phyloP scores from a whole-genome alignment of 176 grass and related monocot genomes.

The Eragrostis curvula region DNA sequence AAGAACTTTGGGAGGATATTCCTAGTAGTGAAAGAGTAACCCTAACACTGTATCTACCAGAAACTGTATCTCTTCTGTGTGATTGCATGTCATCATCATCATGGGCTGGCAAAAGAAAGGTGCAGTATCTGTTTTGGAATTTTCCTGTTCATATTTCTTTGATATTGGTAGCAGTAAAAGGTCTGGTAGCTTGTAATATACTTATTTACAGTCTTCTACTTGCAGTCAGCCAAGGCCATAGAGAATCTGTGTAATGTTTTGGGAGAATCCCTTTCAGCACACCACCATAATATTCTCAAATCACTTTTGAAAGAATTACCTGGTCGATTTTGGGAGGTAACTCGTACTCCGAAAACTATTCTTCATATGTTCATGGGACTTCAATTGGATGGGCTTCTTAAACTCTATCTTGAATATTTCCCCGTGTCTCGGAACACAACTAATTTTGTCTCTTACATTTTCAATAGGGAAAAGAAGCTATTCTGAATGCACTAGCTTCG shows the following conservation, averaged over 20 bases:
- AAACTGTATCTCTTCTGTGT: slow-evolving; percentile 80
- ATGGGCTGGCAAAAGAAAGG: slow-evolving; percentile 97
- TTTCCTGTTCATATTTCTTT: slow-evolving; percentile 35
- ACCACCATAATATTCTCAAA: slow-evolving; percentile 77
- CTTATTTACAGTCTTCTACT: slow-evolving; percentile 36
- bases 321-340: slow-evolving; percentile 97
- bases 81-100: slow-evolving; percentile 85
- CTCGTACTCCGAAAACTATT: not conserved
- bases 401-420: not conserved
- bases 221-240: slow-evolving; percentile 92
- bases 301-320: slow-evolving; percentile 88
- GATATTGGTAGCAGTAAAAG: slow-evolving; percentile 10
- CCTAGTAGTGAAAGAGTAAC: slow-evolving; percentile 95
- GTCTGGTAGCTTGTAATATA: slow-evolving; percentile 34
- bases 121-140: slow-evolving; percentile 39
- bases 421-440: slow-evolving; percentile 18
- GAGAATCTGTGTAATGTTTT: slow-evolving; percentile 80
- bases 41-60: slow-evolving; percentile 79
- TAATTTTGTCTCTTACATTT: slow-evolving; percentile 32
- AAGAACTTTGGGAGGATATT: slow-evolving; percentile 94
- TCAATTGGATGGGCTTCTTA: slow-evolving; percentile 7
- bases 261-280: slow-evolving; percentile 67
- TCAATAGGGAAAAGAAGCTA: slow-evolving; percentile 86
- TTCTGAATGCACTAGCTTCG: slow-evolving; percentile 80
- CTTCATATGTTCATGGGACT: slow-evolving; percentile 14